phyloP scores from a whole-genome alignment of 208 protist genomes.

The Acanthamoeba sp. region DNA sequence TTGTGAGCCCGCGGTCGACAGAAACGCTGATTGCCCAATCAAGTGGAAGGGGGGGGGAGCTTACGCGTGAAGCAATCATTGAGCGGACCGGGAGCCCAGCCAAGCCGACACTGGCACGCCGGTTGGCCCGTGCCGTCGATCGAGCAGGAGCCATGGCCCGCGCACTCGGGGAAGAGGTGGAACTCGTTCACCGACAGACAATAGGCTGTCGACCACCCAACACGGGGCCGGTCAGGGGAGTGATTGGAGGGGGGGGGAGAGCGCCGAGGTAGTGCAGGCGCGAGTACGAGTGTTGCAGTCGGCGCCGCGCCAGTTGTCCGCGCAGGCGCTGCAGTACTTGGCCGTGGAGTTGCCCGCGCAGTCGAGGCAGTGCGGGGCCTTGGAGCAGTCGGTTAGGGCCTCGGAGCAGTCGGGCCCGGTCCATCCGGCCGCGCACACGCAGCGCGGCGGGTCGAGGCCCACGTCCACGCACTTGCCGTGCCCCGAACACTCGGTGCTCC shows the following conservation, averaged over 20 bases:
- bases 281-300: not conserved
- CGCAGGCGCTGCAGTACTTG: not conserved
- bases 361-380: not conserved
- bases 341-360: not conserved
- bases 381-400: not conserved
- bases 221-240: too few relatives aligned
- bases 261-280: too few relatives aligned
- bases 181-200: not conserved
- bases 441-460: not conserved
- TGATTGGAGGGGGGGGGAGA: too few relatives aligned
- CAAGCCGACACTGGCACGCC: not conserved
- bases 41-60: not conserved
- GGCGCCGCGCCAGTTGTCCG: not conserved
- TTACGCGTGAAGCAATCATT: not conserved
- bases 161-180: not conserved
- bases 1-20: not conserved
- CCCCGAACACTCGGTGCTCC: not conserved
- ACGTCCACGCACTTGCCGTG: constrained; percentile 2
- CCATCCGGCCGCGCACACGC: not conserved
- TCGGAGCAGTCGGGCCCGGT: not conserved
- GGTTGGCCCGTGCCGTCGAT: not conserved
- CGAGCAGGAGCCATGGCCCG: not conserved
- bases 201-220: not conserved
- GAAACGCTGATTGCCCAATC: too few relatives aligned
- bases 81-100: not conserved